Evolutionary conservation across 2,329 filamentous ascomycete genomes (phyloP), one percentile per base, ranked within the genome.

Genomic region (Fusarium mundagurra): DNA sequence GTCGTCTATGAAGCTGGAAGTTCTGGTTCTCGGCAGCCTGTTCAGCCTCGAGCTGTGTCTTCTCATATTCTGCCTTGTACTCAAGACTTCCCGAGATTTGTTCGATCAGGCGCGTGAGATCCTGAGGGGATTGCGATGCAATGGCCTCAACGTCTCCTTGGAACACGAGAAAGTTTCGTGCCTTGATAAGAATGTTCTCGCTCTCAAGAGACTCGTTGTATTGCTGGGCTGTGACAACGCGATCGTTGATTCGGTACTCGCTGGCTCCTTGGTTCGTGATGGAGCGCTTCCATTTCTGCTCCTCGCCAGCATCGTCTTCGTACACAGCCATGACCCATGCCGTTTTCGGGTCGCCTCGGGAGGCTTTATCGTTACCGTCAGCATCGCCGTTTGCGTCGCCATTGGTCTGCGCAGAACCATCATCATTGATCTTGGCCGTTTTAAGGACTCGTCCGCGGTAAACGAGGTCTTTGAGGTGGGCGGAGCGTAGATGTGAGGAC

Each of bases 261-360:
- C 95, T 98, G 34, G 92, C 91, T 53, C 96, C 96, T 71, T 92
- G 89, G 76, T 89, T 94, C 8, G 95, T 98, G 82, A 99, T 99
- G 75, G 92, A 92, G 71, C 96, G 94, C 85, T 98, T 98, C 96
- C 96, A 99, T 76, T 92, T 92, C 81, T 98, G 95, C 82, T 97
- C 94, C 79, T 98, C 94, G 53, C 95, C 96, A 5, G 95, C 95
- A 81, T 99, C 96, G 80, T 99, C 96, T 81, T 98, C 95, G 83
- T 98, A 99, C 22, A 99, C 96, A 36, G 96, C 96, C 95, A 98
- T 98, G 20, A 99, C 97, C 96, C 96, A 99, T 7, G 96, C 97
- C 6, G 92, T 96, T 82, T 95, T 96, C 2, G 96, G 96, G 78
- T 99, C 96, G 74, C 91, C 90, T 41, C 90, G 92, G n/a, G 90